Percentiles rank a stretch among this genome's conserved stretches.
These are phyloP conservation scores for Mallotus repandus DNA, from an alignment of 441 rosid species.

Conservation along the genomic window DNA sequence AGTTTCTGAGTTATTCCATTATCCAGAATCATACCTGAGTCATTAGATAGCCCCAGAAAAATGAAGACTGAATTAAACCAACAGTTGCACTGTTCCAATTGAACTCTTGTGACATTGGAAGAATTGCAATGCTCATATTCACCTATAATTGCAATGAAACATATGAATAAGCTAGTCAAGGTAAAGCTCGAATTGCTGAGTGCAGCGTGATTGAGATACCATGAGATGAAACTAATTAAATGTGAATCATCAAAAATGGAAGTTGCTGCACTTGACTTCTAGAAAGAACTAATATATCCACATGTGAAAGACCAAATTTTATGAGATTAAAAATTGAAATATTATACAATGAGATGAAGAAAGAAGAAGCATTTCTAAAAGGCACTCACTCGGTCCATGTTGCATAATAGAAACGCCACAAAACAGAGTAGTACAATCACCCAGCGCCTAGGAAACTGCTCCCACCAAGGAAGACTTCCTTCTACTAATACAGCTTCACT, in stretches of 20 bases:
- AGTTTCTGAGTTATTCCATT: not conserved
- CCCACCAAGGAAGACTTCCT: conserved; percentile 66
- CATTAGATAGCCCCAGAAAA: conserved; percentile 98
- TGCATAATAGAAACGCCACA: conserved; percentile 80
- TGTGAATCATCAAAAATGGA: not conserved
- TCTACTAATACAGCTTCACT: conserved; percentile 56
- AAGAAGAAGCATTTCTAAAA: not conserved
- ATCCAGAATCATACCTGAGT: conserved; percentile 63
- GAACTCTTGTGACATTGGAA: conserved; percentile 95
- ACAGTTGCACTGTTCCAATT: conserved; percentile 97
- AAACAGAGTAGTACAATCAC: conserved; percentile 88
- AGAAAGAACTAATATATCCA: not conserved
- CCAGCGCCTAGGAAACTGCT: conserved; percentile 88
- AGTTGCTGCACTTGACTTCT: not conserved
- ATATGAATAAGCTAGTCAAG: conserved; percentile 14
- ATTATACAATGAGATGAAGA: not conserved
- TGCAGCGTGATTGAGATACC: conserved; percentile 1
- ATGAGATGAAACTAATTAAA: conserved; percentile 1
- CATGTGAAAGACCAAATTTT: not conserved
- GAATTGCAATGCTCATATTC: conserved; percentile 98
- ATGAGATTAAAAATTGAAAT: not conserved
- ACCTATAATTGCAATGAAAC: conserved; percentile 48
- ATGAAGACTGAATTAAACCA: conserved; percentile 97
- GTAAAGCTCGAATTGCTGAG: not conserved
- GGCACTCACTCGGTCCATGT: conserved; percentile 91